A percentile compares a stretch with the other conserved stretches of the same genome.
Evolutionary conservation across 768 basidiomycete genomes (phyloP).

Genomic region (Fibroporia radiculosa): DNA sequence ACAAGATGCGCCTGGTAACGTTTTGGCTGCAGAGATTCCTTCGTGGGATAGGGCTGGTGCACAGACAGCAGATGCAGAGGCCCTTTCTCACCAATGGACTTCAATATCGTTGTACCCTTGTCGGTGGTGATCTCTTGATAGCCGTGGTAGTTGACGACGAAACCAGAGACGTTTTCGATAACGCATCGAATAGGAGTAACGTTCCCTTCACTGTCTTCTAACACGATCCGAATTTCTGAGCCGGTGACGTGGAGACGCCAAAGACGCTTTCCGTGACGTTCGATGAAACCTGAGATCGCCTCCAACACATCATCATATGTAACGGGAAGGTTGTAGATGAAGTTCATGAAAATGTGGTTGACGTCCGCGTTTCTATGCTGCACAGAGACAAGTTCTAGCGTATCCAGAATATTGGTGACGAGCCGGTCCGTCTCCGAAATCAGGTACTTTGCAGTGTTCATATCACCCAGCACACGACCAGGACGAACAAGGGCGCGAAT

Average conservation of each 20-base stretch:
- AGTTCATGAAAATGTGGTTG: conserved; percentile 99
- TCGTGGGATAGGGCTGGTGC: conserved; percentile 89
- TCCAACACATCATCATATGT: conserved; percentile 95
- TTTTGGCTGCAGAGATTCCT: conserved; percentile 96
- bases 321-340: conserved; percentile 93
- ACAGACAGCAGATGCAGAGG: conserved; percentile 95
- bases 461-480: conserved; percentile 83
- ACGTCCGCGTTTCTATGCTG: conserved; percentile 90
- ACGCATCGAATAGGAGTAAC: conserved; percentile 94
- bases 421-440: conserved; percentile 98
- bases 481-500: conserved; percentile 94
- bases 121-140: conserved; percentile 98
- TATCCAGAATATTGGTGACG: conserved; percentile 88
- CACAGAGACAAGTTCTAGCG: conserved; percentile 88
- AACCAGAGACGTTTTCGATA: conserved; percentile 98
- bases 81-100: conserved; percentile 97
- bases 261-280: conserved; percentile 94
- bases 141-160: conserved; percentile 96
- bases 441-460: conserved; percentile 96
- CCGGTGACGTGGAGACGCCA: conserved; percentile 98
- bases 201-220: conserved; percentile 94
- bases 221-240: conserved; percentile 90
- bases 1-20: conserved; percentile 98
- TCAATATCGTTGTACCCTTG: conserved; percentile 90
- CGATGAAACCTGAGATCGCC: conserved; percentile 98